phyloP scores from a whole-genome alignment of 768 basidiomycete species.

The Agrocybe pediades region DNA sequence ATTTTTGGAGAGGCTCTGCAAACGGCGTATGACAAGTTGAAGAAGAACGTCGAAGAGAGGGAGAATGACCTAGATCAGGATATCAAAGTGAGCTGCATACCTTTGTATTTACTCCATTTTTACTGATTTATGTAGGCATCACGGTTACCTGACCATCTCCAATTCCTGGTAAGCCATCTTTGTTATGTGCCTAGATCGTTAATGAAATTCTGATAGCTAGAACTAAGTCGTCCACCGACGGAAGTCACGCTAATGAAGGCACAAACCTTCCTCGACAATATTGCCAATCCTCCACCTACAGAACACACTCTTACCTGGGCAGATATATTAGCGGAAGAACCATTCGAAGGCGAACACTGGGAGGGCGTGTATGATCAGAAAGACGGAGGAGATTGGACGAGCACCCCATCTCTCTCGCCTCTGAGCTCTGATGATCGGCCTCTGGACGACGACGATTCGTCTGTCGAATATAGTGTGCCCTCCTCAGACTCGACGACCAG shows the following conservation, averaged over 20 bases:
- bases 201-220: constrained; percentile 39
- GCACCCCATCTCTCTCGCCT: constrained; percentile 69
- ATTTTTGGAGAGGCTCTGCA: constrained; percentile 60
- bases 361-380: constrained; percentile 64
- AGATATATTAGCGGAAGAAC: constrained; percentile 79
- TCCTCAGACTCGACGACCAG: constrained; percentile 2
- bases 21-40: constrained; percentile 52
- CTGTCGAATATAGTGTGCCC: constrained; percentile 21
- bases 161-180: constrained; percentile 63
- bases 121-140: constrained; percentile 42
- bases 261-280: constrained; percentile 49
- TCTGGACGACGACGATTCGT: constrained; percentile 38
- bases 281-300: constrained; percentile 44
- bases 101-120: not conserved
- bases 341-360: constrained; percentile 88
- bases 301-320: constrained; percentile 65
- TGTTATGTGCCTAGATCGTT: not conserved
- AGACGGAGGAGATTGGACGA: constrained; percentile 52
- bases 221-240: constrained; percentile 56
- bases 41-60: constrained; percentile 43
- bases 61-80: constrained; percentile 65
- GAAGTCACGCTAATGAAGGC: constrained; percentile 52
- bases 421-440: constrained; percentile 58
- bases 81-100: constrained; percentile 50
- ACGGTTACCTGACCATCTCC: constrained; percentile 70